phyloP scores from a whole-genome alignment of 202 grass and related monocot species.

The Panicum hallii region DNA sequence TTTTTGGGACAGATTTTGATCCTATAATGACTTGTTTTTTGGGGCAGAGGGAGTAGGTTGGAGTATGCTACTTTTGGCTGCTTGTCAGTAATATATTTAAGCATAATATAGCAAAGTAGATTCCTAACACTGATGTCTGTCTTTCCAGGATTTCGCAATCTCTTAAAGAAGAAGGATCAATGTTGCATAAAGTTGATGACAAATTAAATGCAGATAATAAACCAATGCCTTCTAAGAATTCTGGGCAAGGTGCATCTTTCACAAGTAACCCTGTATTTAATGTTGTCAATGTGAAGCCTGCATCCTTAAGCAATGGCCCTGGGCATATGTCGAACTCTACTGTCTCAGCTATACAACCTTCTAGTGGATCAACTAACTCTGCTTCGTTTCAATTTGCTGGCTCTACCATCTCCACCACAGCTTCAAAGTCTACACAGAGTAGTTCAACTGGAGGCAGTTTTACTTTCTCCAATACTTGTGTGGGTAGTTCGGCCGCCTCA shows the following conservation, averaged over 20 bases:
- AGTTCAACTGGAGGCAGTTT: conserved; percentile 39
- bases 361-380: conserved; percentile 8
- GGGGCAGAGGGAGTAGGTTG: background rate
- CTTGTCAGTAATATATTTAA: conserved; percentile 34
- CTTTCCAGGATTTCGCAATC: conserved; percentile 40
- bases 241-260: conserved; percentile 44
- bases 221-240: conserved; percentile 38
- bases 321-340: conserved; percentile 32
- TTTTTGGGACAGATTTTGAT: too few species aligned
- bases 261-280: conserved; percentile 46
- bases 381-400: conserved; percentile 23
- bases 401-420: background rate
- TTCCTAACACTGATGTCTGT: background rate
- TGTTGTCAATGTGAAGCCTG: conserved; percentile 34
- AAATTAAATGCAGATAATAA: conserved; percentile 43
- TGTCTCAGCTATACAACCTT: conserved; percentile 29
- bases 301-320: conserved; percentile 49
- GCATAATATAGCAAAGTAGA: background rate
- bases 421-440: conserved; percentile 9
- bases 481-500: conserved; percentile 27
- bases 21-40: too few species aligned
- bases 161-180: conserved; percentile 35
- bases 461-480: conserved; percentile 26
- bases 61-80: conserved; percentile 4
- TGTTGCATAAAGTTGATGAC: conserved; percentile 22